Evolutionary conservation across 139 green algal genomes (phyloP), one percentile per base, ranked within the genome.

Genomic region (Chlamydomonas urium): DNA sequence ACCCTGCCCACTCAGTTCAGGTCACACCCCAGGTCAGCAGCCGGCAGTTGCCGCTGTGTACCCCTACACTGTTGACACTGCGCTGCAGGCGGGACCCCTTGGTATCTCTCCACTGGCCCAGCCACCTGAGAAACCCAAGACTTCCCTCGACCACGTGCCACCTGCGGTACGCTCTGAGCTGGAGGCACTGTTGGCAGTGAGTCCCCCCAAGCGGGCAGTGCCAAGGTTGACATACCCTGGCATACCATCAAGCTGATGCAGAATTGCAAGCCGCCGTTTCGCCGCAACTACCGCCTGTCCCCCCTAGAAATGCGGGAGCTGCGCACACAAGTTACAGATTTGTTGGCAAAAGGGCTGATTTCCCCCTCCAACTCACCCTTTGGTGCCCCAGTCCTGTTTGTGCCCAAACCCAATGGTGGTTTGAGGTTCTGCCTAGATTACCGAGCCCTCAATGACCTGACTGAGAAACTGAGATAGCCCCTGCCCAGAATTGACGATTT

Each of bases 401-500:
- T 78, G 1, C 35, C 48, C 1, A 91, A 91, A 75, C 84, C 85
- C n/a, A 71, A 83, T 56, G 82, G 81, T 1, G n/a, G 10, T 32
- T 35, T 87, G 4, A 59, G 85, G 0, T 80, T 91, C 73, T 83
- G 71, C 32, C 62, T 90, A 3, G 72, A 82, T 29, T 78, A 80
- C 38, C 42, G 80, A 14, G 70, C 58, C 2, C 36, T 84, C 3
- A 83, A 81, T 24, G 29, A 60, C 3, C 61, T 42, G 0, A 81
- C 70, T 19, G 4, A 79, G 0, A 76, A 75, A 47, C 75, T 77
- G 21, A 36, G 36, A 1, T 80, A 73, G 32, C 73, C 72, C 0
- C 4, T 83, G 33, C 75, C 69, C 1, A 24, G 36, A 0, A 77
- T 86, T 48, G 78, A 87, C 60, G 72, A 96, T 96, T 89, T 83